Percentiles rank a stretch among this genome's conserved stretches.
Conservation (phyloP, 352 stramenopile genomes). For the Achlya hypogyna region DNA sequence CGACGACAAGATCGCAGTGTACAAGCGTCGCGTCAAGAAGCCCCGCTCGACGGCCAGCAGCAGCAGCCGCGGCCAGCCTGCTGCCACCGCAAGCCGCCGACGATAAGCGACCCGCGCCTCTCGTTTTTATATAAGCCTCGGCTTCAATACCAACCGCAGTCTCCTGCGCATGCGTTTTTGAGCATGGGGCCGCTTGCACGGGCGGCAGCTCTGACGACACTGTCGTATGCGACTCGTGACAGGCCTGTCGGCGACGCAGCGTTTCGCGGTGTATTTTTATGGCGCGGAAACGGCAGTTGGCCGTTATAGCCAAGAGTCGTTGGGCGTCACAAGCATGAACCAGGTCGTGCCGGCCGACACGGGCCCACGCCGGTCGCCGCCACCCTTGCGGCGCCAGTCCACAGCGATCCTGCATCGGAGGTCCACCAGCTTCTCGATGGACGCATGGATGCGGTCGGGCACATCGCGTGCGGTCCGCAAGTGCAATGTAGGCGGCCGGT, state of each 20-base stretch:
- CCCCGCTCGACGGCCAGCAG: neutral
- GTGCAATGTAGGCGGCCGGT: neutral
- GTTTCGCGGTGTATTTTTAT: too few relatives aligned
- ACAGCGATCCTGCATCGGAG: neutral
- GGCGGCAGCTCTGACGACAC: too few relatives aligned
- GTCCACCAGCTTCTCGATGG: neutral
- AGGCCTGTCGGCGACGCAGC: too few relatives aligned
- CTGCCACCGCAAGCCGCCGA: neutral
- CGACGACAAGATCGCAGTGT: conserved; percentile 81
- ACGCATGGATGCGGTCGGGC: neutral
- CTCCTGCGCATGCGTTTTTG: too few relatives aligned
- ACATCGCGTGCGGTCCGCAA: neutral
- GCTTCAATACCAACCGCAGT: neutral
- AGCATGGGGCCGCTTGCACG: too few relatives aligned
- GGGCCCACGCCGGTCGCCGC: too few relatives aligned
- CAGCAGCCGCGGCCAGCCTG: neutral
- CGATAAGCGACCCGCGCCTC: neutral
- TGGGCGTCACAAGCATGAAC: neutral
- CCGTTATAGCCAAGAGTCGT: too few relatives aligned
- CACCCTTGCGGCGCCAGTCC: neutral
- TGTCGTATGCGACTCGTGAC: too few relatives aligned
- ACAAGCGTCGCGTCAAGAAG: conserved; percentile 83
- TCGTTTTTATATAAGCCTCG: neutral
- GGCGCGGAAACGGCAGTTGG: too few relatives aligned
- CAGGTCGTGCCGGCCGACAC: neutral